phyloP scores from a whole-genome alignment of 2,329 filamentous ascomycete genomes.

The Aspergillus calidoustus region DNA sequence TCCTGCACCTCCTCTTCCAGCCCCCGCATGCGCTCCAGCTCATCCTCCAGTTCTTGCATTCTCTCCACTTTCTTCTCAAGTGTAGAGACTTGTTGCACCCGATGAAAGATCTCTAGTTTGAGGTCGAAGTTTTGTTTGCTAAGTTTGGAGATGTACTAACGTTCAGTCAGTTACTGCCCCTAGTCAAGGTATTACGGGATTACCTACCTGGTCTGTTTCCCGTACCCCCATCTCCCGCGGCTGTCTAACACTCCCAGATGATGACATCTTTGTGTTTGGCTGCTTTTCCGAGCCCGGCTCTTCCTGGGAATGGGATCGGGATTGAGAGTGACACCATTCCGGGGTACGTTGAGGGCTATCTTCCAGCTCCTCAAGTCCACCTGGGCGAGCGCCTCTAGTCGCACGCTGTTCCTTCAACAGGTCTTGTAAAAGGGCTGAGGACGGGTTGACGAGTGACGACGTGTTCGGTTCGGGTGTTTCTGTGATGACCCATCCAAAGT shows the following conservation, averaged over 20 bases:
- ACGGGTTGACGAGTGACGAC: conserved; percentile 43
- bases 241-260: conserved; percentile 37
- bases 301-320: conserved; percentile 32
- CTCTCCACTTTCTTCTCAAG: conserved; percentile 45
- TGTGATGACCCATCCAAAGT: conserved; percentile 20
- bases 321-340: conserved; percentile 27
- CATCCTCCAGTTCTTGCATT: conserved; percentile 44
- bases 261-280: conserved; percentile 34
- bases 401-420: conserved; percentile 49
- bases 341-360: conserved; percentile 32
- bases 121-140: conserved; percentile 51
- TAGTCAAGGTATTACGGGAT: not conserved
- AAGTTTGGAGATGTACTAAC: conserved; percentile 49
- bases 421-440: conserved; percentile 45
- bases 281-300: conserved; percentile 42
- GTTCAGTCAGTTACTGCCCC: conserved; percentile 21
- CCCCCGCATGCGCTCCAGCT: conserved; percentile 34
- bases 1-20: conserved; percentile 43
- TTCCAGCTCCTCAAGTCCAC: conserved; percentile 29
- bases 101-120: conserved; percentile 49
- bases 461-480: conserved; percentile 36
- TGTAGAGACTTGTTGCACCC: conserved; percentile 40
- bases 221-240: conserved; percentile 48
- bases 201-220: conserved; percentile 48
- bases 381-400: conserved; percentile 37